Percentiles rank a stretch among this genome's conserved stretches.
Conservation (phyloP, 1,284 basidiomycete species). For the Marasmius fiardii region DNA sequence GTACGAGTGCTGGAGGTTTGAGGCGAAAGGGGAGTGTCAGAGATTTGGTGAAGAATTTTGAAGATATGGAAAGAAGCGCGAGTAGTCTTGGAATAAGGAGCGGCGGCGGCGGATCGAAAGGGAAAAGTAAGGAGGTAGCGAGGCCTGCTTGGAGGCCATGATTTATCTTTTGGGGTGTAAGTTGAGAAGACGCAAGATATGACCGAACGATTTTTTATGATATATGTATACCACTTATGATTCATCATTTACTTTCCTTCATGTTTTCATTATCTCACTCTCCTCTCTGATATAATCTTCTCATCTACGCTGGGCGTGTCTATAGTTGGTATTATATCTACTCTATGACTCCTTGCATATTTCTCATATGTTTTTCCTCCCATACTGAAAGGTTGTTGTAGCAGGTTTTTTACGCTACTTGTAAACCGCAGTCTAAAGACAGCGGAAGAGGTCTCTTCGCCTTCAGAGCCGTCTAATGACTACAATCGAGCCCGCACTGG, state of each 20-base stretch:
- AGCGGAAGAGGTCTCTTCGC: too few relatives aligned
- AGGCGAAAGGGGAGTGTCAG: conserved; percentile 49
- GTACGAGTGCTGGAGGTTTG: conserved; percentile 36
- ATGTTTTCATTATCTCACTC: neutral
- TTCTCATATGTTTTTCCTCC: too few relatives aligned
- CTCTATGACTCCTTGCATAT: too few relatives aligned
- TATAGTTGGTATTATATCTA: too few relatives aligned
- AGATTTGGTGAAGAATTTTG: conserved; percentile 63
- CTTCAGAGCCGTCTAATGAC: too few relatives aligned
- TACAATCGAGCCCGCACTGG: too few relatives aligned
- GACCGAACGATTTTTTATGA: neutral
- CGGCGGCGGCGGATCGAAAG: neutral
- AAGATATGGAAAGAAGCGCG: conserved; percentile 28
- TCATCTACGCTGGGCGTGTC: too few relatives aligned
- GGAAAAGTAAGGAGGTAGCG: neutral
- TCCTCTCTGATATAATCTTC: too few relatives aligned
- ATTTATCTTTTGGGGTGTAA: neutral
- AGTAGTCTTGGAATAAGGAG: neutral
- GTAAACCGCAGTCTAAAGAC: too few relatives aligned
- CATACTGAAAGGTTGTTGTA: too few relatives aligned
- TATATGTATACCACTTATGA: neutral
- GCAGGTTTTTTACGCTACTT: too few relatives aligned
- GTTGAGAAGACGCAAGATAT: neutral
- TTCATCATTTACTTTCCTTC: neutral
- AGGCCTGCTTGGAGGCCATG: neutral